Base-by-base conservation (phyloP, 2,329 filamentous ascomycete genomes). In the Fusarium continuum region DNA sequence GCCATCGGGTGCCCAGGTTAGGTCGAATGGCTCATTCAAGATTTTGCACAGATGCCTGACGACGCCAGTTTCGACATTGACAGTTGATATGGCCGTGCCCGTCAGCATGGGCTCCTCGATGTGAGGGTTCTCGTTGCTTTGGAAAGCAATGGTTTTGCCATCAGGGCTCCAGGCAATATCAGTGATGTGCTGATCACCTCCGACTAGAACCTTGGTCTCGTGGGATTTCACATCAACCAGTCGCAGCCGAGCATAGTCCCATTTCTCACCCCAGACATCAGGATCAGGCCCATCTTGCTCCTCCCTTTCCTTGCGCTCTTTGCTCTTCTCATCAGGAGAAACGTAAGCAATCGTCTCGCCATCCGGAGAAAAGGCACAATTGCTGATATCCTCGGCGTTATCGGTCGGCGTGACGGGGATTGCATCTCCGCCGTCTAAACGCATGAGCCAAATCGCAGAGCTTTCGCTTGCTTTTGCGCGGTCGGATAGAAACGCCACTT, bases 241-340 rank as follows among this genome's bases (percentile, higher is more conserved):
- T 1, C 73, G 65, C 10, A 79, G 61, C 9, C 70, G 70, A 13
- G 64, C 66, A 51, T 67, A 73, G 5, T 72, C 59, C 77, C 73
- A 78, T 11, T 73, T 65, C 31, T 75, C 59, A 22, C 74, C 76
- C 72, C 74, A 79, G 14, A 79, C 73, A 8, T 72, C 62, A 3
- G 67, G 70, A 51, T 76, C 77, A 25, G 73, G 67, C 8, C 73
- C 72, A 0, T 69, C 69, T 9, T 74, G 68, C 11, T 78, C 72
- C 3, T 67, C 45, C 1, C 58, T 62, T 2, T 67, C 50, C 25
- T 61, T 65, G 1, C 40, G 19, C 0, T 52, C 39, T 4, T 61
- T 36, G 0, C 10, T 22, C 13, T 67, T 67, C 23, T 61, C 61
- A 16, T 69, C 68, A 0, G 48, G 7, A 1, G 68, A 69, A 0